Conservation (phyloP, 1,139 yeast genomes). For the Nakaseomyces kungkrabaensis region DNA sequence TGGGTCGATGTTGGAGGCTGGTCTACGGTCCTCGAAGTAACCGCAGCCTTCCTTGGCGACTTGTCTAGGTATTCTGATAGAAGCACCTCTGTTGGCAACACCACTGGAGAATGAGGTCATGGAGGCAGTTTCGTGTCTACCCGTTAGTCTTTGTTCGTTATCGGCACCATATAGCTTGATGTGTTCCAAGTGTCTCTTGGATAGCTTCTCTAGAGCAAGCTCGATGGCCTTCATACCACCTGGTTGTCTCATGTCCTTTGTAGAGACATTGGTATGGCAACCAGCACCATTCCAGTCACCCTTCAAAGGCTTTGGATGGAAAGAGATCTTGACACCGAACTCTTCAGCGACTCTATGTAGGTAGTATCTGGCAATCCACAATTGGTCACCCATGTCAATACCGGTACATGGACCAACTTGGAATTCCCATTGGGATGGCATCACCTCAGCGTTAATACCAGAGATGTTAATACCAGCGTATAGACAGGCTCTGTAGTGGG, state of each 20-base stretch:
- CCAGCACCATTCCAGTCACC: constrained; percentile 99
- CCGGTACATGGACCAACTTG: constrained; percentile 98
- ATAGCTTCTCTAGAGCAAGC: constrained; percentile 82
- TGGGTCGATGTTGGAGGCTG: constrained; percentile 98
- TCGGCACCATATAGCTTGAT: constrained; percentile 91
- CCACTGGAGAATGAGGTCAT: constrained; percentile 86
- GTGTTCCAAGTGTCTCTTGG: constrained; percentile 95
- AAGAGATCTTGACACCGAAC: constrained; percentile 94
- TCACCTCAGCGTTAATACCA: constrained; percentile 98
- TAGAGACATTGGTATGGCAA: constrained; percentile 97
- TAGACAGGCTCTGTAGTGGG: constrained; percentile 96
- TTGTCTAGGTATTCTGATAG: constrained; percentile 95
- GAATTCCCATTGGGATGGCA: constrained; percentile 99
- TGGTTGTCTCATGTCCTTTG: constrained; percentile 78
- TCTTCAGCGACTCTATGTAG: constrained; percentile 95
- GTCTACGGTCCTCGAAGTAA: constrained; percentile 99
- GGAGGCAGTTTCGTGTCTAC: constrained; percentile 97
- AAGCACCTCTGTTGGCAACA: constrained; percentile 99
- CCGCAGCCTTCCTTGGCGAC: constrained; percentile 98
- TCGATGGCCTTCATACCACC: constrained; percentile 97
- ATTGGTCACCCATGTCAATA: constrained; percentile 91
- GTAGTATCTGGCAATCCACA: constrained; percentile 92
- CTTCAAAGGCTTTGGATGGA: constrained; percentile 97
- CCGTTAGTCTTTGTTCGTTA: constrained; percentile 90
- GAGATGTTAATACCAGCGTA: constrained; percentile 83